These are phyloP conservation scores for Colletotrichum sp. DNA, from an alignment of 2,329 filamentous ascomycete genomes.

Conservation along the genomic window DNA sequence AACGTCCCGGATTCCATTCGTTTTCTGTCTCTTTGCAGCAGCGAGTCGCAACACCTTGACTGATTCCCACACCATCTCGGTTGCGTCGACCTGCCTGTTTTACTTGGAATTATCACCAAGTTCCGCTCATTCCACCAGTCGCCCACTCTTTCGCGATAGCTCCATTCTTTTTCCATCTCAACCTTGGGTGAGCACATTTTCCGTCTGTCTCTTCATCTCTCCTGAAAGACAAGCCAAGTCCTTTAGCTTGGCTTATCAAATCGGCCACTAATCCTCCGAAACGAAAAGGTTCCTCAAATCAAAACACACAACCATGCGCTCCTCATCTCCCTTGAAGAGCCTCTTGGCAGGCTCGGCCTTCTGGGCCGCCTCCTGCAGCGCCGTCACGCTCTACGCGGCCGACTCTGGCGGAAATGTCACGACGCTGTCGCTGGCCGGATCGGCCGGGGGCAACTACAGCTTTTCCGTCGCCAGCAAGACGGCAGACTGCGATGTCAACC, in stretches of 20 bases:
- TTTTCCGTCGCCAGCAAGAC: slow-evolving; percentile 20
- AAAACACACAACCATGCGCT: not conserved
- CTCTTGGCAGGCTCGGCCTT: slow-evolving; percentile 8
- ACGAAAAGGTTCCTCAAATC: not conserved
- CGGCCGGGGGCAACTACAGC: slow-evolving; percentile 7
- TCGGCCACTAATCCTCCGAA: not conserved
- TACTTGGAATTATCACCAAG: not conserved
- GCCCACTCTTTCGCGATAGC: not conserved
- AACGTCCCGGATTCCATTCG: not conserved
- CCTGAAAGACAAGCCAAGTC: not conserved
- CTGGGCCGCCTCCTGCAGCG: slow-evolving; percentile 6
- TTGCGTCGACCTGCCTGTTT: not conserved
- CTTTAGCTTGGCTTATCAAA: not conserved
- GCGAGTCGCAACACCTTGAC: not conserved
- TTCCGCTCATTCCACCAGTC: not conserved
- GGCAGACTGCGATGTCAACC: slow-evolving; percentile 19
- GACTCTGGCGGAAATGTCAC: slow-evolving; percentile 23
- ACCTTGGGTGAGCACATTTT: not conserved
- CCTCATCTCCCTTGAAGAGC: not conserved
- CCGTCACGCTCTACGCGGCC: slow-evolving; percentile 22
- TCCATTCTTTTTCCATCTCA: not conserved
- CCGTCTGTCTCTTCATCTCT: not conserved
- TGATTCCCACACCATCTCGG: not conserved
- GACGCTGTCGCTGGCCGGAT: slow-evolving; percentile 17
- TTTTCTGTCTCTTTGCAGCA: not conserved